A percentile compares a stretch with the other conserved stretches of the same genome.
Conservation (phyloP, 768 basidiomycete genomes). For the Galerina marginata region DNA sequence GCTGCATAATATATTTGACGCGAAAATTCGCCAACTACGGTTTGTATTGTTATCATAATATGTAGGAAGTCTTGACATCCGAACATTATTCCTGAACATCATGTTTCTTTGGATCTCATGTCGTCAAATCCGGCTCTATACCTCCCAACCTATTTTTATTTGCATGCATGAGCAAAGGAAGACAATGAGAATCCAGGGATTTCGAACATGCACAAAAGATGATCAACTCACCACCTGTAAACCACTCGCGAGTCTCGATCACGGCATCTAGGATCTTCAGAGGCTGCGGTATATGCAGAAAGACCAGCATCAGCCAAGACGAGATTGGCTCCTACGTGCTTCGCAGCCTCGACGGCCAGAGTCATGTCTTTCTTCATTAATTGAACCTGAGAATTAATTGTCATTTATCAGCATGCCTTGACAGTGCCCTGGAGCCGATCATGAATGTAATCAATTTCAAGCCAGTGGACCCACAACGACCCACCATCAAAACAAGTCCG, state of each 20-base stretch:
- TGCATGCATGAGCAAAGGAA: neutral
- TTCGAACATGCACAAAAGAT: neutral
- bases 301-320: constrained; percentile 45
- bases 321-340: constrained; percentile 41
- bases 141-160: constrained; percentile 36
- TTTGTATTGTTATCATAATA: too few relatives aligned
- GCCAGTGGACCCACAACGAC: too few relatives aligned
- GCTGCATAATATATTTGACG: too few relatives aligned
- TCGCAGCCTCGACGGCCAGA: constrained; percentile 44
- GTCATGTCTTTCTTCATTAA: constrained; percentile 52
- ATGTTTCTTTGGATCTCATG: neutral
- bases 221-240: constrained; percentile 41
- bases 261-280: constrained; percentile 42
- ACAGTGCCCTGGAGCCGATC: neutral
- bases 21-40: too few relatives aligned
- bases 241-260: constrained; percentile 46
- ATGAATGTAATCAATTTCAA: too few relatives aligned
- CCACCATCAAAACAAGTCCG: too few relatives aligned
- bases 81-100: too few relatives aligned
- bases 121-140: constrained; percentile 28
- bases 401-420: neutral
- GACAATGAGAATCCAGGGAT: neutral
- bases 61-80: too few relatives aligned
- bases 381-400: constrained; percentile 37
- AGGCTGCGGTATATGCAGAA: constrained; percentile 42